Conservation (phyloP, 2,329 filamentous ascomycete species). For the Xylaria sp. region DNA sequence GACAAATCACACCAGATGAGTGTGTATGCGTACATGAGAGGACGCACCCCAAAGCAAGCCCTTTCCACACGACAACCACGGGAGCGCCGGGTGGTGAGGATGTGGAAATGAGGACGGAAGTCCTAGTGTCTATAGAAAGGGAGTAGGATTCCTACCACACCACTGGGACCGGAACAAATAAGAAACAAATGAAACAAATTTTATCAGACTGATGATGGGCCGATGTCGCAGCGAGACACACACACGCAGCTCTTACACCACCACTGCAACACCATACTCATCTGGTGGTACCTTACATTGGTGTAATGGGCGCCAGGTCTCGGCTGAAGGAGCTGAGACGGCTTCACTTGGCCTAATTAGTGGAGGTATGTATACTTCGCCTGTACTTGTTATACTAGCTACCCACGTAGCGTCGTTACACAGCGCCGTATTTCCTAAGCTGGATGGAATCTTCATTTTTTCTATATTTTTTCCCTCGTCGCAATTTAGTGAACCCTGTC, state of each 20-base stretch:
- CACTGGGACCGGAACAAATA: background rate
- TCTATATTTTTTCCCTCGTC: conserved; percentile 12
- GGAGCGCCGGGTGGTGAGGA: background rate
- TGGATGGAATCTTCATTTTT: background rate
- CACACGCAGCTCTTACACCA: background rate
- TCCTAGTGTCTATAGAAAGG: background rate
- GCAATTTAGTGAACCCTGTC: conserved; percentile 34
- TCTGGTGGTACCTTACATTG: conserved; percentile 17
- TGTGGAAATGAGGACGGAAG: conserved; percentile 4
- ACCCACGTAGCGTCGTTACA: conserved; percentile 16
- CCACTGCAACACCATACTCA: background rate
- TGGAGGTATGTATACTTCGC: conserved; percentile 2
- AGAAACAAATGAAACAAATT: background rate
- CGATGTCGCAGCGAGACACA: conserved; percentile 24
- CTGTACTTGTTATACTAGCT: background rate
- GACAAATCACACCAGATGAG: background rate
- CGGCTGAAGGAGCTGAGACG: conserved; percentile 24
- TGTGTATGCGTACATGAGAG: background rate
- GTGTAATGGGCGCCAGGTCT: conserved; percentile 9
- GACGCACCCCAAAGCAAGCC: conserved; percentile 2
- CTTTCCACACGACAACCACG: background rate
- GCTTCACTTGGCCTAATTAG: background rate
- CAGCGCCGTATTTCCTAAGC: conserved; percentile 8
- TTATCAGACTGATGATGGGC: conserved; percentile 2
- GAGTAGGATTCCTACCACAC: conserved; percentile 3